Conservation (phyloP, 306 rosid genomes). For the Spatholobus suberectus region DNA sequence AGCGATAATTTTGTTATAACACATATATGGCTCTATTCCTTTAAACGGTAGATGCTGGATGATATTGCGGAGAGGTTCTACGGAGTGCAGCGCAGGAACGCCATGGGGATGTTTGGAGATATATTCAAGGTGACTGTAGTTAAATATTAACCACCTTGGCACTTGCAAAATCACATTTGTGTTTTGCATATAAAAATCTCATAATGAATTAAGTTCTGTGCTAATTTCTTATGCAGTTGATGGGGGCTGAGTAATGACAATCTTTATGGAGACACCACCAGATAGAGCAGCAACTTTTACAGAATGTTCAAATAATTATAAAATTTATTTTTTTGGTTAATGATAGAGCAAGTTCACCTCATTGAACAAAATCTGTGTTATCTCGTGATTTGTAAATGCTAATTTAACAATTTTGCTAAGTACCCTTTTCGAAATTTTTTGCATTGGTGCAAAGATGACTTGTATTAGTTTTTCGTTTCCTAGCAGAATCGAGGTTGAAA, state of each 20-base stretch:
- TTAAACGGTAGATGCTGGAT: slow-evolving; percentile 97
- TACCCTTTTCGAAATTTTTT: slow-evolving; percentile 1
- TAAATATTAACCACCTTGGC: background rate
- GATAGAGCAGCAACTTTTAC: slow-evolving; percentile 24
- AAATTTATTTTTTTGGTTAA: background rate
- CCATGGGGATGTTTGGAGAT: slow-evolving; percentile 95
- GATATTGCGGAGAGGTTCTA: slow-evolving; percentile 84
- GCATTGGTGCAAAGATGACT: background rate
- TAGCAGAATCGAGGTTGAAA: slow-evolving; percentile 20
- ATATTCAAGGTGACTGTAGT: slow-evolving; percentile 74
- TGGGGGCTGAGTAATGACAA: slow-evolving; percentile 63
- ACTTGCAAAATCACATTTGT: slow-evolving; percentile 10
- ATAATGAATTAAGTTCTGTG: background rate
- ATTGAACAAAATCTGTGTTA: slow-evolving; percentile 23
- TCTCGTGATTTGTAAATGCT: slow-evolving; percentile 41
- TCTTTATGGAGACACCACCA: slow-evolving; percentile 13
- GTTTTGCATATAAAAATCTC: background rate
- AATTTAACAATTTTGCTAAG: slow-evolving; percentile 36
- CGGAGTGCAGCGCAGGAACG: slow-evolving; percentile 82
- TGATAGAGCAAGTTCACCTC: background rate
- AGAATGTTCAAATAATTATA: slow-evolving; percentile 30
- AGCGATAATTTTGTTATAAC: background rate
- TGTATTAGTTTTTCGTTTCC: background rate
- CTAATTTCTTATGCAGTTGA: slow-evolving; percentile 68
- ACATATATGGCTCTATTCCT: background rate